These are phyloP conservation scores for Solanum rostratum DNA, from an alignment of 257 asterid species.

Conservation along the genomic window DNA sequence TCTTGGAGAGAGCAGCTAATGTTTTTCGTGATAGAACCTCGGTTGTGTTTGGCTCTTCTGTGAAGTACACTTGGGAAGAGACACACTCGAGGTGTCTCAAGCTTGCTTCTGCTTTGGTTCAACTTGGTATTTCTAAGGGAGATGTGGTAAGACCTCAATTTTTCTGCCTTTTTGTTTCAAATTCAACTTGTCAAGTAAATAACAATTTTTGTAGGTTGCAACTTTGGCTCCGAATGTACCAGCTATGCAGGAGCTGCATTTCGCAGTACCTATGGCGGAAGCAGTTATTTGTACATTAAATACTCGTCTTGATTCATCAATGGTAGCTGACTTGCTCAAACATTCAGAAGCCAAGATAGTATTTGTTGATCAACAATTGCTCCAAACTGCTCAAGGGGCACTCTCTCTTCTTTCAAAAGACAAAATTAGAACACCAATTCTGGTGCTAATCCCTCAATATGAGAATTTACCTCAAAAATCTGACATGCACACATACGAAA, in stretches of 20 bases:
- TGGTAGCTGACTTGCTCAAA: background rate
- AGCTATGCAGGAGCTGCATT: background rate
- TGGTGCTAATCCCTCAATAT: conserved; percentile 9
- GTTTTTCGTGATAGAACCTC: conserved; percentile 3
- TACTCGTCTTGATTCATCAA: conserved; percentile 13
- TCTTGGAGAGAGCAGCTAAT: background rate
- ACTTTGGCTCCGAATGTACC: background rate
- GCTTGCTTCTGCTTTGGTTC: background rate
- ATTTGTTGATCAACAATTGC: conserved; percentile 11
- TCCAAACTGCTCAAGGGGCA: conserved; percentile 4
- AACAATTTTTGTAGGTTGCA: background rate
- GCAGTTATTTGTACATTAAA: conserved; percentile 20
- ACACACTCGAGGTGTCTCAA: background rate
- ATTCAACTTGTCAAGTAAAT: no score
- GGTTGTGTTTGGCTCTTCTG: background rate
- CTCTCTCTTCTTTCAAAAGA: background rate
- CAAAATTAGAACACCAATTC: conserved; percentile 4
- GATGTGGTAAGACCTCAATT: background rate
- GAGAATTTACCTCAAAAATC: background rate
- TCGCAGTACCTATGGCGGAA: conserved; percentile 13
- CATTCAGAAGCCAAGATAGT: background rate
- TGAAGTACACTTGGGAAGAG: background rate
- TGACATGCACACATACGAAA: background rate
- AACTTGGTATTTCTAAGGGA: background rate
- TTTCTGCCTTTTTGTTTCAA: background rate